Conservation (phyloP, 805 yeast genomes). For the Saccharomycodes ludwigii region DNA sequence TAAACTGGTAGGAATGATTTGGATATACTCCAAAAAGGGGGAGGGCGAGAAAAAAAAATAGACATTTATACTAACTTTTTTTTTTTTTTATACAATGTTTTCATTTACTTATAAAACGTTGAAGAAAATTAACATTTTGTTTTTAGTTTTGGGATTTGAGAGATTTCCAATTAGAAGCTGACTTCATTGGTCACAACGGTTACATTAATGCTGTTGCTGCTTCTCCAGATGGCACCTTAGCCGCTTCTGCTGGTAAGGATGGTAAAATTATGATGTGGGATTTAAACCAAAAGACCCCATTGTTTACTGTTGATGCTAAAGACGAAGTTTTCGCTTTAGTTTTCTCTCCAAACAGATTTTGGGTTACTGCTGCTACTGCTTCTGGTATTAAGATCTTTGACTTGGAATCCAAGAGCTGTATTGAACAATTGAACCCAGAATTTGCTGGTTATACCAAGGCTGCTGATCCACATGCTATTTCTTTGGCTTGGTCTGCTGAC, state of each 20-base stretch:
- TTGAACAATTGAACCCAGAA: conserved; percentile 98
- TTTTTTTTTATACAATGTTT: conserved; percentile 2
- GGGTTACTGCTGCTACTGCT: conserved; percentile 99
- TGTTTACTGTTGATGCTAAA: conserved; percentile 89
- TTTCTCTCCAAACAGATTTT: conserved; percentile 99
- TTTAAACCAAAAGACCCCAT: conserved; percentile 69
- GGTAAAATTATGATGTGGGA: conserved; percentile 98
- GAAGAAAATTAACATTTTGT: conserved; percentile 1
- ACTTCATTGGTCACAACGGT: conserved; percentile 98
- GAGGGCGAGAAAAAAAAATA: too few species aligned
- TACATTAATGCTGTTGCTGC: conserved; percentile 94
- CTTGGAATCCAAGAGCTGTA: conserved; percentile 86
- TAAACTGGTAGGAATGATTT: too few species aligned
- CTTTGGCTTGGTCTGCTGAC: conserved; percentile 99
- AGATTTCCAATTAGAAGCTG: conserved; percentile 80
- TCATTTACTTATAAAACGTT: conserved; percentile 2
- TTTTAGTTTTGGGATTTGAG: conserved; percentile 86
- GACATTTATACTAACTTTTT: too few species aligned
- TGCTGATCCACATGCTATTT: conserved; percentile 95
- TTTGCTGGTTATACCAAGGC: conserved; percentile 78
- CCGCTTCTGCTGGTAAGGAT: conserved; percentile 99
- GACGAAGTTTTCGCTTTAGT: conserved; percentile 97
- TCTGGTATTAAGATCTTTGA: conserved; percentile 96
- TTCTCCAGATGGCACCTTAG: conserved; percentile 98
- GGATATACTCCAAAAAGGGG: too few species aligned